These are phyloP conservation scores for Hydrangea macrophylla DNA, from an alignment of 148 eudicot species.

Conservation along the genomic window DNA sequence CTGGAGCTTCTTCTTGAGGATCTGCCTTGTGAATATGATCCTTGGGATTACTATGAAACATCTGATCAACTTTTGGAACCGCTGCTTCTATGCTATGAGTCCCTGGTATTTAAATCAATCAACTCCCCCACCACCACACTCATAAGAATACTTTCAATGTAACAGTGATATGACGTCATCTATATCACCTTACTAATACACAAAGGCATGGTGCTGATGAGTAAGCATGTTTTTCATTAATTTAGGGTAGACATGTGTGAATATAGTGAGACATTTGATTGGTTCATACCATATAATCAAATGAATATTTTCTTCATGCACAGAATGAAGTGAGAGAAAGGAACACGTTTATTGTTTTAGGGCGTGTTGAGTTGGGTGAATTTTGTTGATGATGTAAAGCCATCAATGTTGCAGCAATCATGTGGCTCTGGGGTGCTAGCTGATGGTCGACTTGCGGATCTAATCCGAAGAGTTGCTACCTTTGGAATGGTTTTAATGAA, in stretches of 20 bases:
- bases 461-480: conserved; percentile 82
- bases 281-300: too few species aligned
- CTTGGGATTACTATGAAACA: conserved; percentile 70
- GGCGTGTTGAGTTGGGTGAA: not conserved
- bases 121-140: not conserved
- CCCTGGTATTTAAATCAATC: conserved; percentile 51
- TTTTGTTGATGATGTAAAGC: conserved; percentile 4
- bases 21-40: conserved; percentile 69
- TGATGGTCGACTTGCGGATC: conserved; percentile 88
- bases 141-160: too few species aligned
- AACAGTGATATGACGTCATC: too few species aligned
- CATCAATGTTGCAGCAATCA: conserved; percentile 55
- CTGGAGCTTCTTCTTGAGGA: conserved; percentile 80
- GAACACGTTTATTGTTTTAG: conserved; percentile 5
- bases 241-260: too few species aligned
- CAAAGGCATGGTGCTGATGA: too few species aligned
- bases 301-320: too few species aligned
- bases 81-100: conserved; percentile 75
- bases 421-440: conserved; percentile 85
- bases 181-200: too few species aligned
- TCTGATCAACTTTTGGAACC: conserved; percentile 76
- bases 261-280: too few species aligned
- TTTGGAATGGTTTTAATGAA: conserved; percentile 92
- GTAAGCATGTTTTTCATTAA: too few species aligned
- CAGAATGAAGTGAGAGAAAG: not conserved